phyloP scores from a whole-genome alignment of 2,329 filamentous ascomycete genomes.

The Alternaria triticimaculans region DNA sequence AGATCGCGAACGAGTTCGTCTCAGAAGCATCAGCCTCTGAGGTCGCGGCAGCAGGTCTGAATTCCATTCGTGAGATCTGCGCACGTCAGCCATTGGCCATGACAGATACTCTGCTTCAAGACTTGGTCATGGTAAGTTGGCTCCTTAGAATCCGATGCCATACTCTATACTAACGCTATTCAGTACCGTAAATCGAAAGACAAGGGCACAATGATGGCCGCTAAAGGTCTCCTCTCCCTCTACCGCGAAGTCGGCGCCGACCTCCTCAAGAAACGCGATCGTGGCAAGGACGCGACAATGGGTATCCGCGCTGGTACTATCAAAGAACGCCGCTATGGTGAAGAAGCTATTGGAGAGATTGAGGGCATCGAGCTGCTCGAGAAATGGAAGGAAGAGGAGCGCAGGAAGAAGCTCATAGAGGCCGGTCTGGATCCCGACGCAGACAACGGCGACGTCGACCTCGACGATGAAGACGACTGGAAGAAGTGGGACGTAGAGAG shows the following conservation, averaged over 20 bases:
- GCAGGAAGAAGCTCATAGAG: slow-evolving; percentile 73
- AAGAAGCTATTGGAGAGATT: slow-evolving; percentile 82
- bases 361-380: slow-evolving; percentile 91
- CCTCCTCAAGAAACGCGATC: slow-evolving; percentile 85
- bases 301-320: slow-evolving; percentile 77
- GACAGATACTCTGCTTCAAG: slow-evolving; percentile 93
- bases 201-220: slow-evolving; percentile 99
- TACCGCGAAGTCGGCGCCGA: slow-evolving; percentile 92
- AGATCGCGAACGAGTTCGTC: slow-evolving; percentile 98
- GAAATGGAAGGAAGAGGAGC: slow-evolving; percentile 92
- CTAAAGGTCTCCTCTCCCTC: slow-evolving; percentile 85
- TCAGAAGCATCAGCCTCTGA: slow-evolving; percentile 91
- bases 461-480: slow-evolving; percentile 64
- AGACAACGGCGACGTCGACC: slow-evolving; percentile 66
- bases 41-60: slow-evolving; percentile 89
- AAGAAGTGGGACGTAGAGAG: slow-evolving; percentile 68
- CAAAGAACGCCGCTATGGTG: slow-evolving; percentile 80
- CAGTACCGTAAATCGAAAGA: slow-evolving; percentile 93
- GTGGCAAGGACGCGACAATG: slow-evolving; percentile 90
- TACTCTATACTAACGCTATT: slow-evolving; percentile 4
- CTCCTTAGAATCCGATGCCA: no score
- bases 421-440: slow-evolving; percentile 69
- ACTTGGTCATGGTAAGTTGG: slow-evolving; percentile 72
- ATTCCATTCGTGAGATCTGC: slow-evolving; percentile 94
- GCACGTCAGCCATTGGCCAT: slow-evolving; percentile 93